Evolutionary conservation across 441 rosid genomes (phyloP).

Genomic region (Aleurites moluccanus): DNA sequence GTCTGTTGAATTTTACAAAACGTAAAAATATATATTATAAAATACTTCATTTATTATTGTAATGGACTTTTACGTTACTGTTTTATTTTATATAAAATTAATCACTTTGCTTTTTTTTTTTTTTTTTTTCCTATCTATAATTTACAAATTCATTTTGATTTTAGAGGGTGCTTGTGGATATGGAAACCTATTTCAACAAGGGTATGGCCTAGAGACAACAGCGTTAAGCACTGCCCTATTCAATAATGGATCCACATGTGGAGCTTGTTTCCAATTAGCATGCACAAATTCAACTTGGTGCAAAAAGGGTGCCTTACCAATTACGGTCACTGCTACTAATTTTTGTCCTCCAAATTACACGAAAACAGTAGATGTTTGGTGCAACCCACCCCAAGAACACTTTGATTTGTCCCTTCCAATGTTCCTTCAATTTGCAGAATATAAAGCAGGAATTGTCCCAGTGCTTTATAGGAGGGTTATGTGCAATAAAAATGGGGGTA

Average conservation of each 20-base stretch:
- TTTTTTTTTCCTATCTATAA: too few species aligned
- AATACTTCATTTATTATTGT: too few species aligned
- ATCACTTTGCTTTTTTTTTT: too few species aligned
- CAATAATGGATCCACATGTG: constrained; percentile 47
- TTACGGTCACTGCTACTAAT: constrained; percentile 51
- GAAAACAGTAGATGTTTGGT: constrained; percentile 14
- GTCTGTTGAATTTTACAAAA: too few species aligned
- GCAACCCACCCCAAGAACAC: constrained; percentile 11
- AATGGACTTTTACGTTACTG: too few species aligned
- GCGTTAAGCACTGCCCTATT: constrained; percentile 55
- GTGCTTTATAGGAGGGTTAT: neutral
- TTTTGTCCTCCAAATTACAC: constrained; percentile 48
- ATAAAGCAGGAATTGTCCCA: constrained; percentile 6
- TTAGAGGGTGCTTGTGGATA: constrained; percentile 66
- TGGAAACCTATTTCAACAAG: constrained; percentile 41
- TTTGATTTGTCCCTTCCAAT: constrained; percentile 9
- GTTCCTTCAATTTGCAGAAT: constrained; percentile 10
- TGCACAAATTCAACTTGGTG: constrained; percentile 12
- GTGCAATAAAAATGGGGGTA: constrained; percentile 45
- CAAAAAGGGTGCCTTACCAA: constrained; percentile 11
- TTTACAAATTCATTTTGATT: neutral
- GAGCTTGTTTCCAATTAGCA: constrained; percentile 41
- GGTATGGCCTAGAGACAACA: constrained; percentile 47
- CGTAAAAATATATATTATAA: too few species aligned
- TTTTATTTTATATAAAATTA: too few species aligned